Evolutionary conservation across 1,139 yeast species (phyloP).

Genomic region (Saccharomyces hybrid): DNA sequence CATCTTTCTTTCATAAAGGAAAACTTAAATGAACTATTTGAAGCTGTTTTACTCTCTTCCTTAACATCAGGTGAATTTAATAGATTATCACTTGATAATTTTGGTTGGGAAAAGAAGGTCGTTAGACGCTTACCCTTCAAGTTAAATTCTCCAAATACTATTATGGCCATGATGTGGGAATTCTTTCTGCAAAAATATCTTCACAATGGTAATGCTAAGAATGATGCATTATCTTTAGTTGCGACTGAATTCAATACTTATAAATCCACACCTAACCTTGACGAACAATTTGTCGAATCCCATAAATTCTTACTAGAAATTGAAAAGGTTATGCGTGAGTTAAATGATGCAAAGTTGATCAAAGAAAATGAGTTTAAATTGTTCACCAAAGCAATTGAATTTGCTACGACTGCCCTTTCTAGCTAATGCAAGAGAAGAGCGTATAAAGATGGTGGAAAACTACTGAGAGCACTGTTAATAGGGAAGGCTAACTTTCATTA

Average conservation of each 20-base stretch:
- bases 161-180: conserved; percentile 32
- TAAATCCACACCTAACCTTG: conserved; percentile 24
- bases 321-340: conserved; percentile 11
- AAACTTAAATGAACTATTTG: conserved; percentile 48
- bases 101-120: conserved; percentile 49
- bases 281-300: conserved; percentile 24
- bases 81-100: conserved; percentile 33
- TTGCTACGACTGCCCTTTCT: conserved; percentile 17
- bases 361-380: conserved; percentile 15
- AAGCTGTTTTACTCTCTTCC: conserved; percentile 45
- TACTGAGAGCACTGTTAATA: background rate
- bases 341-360: conserved; percentile 16
- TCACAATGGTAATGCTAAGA: conserved; percentile 28
- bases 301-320: conserved; percentile 18
- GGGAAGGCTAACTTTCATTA: background rate
- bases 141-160: conserved; percentile 24
- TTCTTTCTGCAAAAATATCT: conserved; percentile 28
- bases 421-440: background rate
- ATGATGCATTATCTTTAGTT: conserved; percentile 26
- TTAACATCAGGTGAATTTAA: conserved; percentile 47
- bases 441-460: background rate
- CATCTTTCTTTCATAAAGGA: conserved; percentile 48
- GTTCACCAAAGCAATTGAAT: conserved; percentile 19
- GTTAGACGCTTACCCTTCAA: conserved; percentile 55
- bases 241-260: conserved; percentile 26